These are phyloP conservation scores for Acacia crassicarpa DNA, from an alignment of 306 rosid species.

Conservation along the genomic window DNA sequence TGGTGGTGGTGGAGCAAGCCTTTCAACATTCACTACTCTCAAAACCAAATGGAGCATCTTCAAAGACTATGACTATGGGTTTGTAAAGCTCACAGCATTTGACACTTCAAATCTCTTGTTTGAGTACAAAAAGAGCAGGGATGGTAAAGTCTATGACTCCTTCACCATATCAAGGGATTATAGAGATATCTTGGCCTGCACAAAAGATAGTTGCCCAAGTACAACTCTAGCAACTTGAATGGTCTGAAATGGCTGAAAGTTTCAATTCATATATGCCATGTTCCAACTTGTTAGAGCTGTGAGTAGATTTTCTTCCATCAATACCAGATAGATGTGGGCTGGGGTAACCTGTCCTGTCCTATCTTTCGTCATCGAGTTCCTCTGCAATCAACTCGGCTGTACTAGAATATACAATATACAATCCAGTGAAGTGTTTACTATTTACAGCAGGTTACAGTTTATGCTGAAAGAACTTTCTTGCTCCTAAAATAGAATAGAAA, in stretches of 20 bases:
- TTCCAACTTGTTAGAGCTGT: conserved; percentile 16
- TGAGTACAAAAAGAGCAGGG: conserved; percentile 89
- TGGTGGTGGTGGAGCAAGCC: conserved; percentile 82
- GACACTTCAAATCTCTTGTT: conserved; percentile 76
- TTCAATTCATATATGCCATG: conserved; percentile 18
- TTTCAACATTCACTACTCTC: conserved; percentile 56
- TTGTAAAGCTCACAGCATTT: conserved; percentile 72
- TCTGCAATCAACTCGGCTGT: conserved; percentile 2
- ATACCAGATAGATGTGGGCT: neutral
- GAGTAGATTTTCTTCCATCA: conserved; percentile 3
- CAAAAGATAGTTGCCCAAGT: conserved; percentile 67
- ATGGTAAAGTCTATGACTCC: conserved; percentile 78
- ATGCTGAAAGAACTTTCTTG: conserved; percentile 72
- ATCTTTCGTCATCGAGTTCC: conserved; percentile 4
- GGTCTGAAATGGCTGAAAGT: conserved; percentile 18
- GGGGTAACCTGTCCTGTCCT: neutral
- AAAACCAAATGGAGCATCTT: conserved; percentile 77
- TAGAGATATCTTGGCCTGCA: conserved; percentile 82
- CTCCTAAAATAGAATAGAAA: conserved; percentile 66
- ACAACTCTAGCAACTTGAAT: conserved; percentile 62
- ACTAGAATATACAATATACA: conserved; percentile 14
- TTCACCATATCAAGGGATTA: conserved; percentile 69
- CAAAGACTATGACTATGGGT: conserved; percentile 69
- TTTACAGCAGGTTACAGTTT: conserved; percentile 23
- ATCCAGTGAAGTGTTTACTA: conserved; percentile 11